Evolutionary conservation across 768 basidiomycete genomes (phyloP).

Genomic region (Trametes punicea): DNA sequence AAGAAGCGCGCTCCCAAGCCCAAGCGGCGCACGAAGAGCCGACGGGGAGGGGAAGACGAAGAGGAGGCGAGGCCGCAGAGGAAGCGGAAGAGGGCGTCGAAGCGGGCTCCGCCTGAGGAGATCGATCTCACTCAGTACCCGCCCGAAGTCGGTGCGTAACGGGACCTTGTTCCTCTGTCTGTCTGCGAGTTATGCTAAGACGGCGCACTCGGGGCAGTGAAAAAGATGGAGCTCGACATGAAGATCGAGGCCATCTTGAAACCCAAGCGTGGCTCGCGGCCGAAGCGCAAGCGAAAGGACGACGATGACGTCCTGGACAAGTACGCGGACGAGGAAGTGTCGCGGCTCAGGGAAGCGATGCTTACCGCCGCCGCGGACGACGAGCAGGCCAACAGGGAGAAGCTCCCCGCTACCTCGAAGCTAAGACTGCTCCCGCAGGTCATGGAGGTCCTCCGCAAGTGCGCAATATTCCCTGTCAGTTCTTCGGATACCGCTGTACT

Average conservation of each 20-base stretch:
- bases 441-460: conserved; percentile 93
- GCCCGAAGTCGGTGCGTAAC: conserved; percentile 67
- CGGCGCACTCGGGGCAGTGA: conserved; percentile 45
- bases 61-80: conserved; percentile 32
- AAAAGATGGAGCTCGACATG: conserved; percentile 74
- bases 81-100: conserved; percentile 53
- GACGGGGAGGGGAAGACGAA: conserved; percentile 28
- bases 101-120: conserved; percentile 46
- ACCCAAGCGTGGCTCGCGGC: conserved; percentile 64
- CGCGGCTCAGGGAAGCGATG: conserved; percentile 87
- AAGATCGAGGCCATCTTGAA: conserved; percentile 86
- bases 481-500: neutral
- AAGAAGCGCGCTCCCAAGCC: conserved; percentile 22
- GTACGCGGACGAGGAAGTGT: conserved; percentile 88
- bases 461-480: conserved; percentile 27
- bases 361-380: conserved; percentile 82
- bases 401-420: conserved; percentile 81
- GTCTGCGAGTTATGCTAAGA: neutral
- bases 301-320: conserved; percentile 81
- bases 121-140: conserved; percentile 66
- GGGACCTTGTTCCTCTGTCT: neutral
- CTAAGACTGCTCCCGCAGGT: conserved; percentile 83
- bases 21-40: conserved; percentile 20
- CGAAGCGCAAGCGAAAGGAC: conserved; percentile 70
- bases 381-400: conserved; percentile 71